A percentile compares a stretch with the other conserved stretches of the same genome.
Evolutionary conservation across 139 green algal genomes (phyloP).

Genomic region (Volvox reticuliferus): DNA sequence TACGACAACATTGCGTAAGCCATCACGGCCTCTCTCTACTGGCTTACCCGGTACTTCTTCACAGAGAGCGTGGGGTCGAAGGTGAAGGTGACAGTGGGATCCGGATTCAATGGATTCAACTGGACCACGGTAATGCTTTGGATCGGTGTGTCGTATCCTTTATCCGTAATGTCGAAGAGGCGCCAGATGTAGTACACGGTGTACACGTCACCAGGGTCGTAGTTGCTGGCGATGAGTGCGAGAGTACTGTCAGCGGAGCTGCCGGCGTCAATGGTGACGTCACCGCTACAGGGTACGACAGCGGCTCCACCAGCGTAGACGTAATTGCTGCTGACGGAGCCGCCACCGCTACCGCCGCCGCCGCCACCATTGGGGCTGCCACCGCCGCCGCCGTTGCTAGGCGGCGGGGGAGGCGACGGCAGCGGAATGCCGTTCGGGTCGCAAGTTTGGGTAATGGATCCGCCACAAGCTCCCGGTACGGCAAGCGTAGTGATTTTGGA

Average conservation of each 20-base stretch:
- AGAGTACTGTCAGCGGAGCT: neutral
- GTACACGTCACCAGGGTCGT: neutral
- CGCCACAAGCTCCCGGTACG: conserved; percentile 1
- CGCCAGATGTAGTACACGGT: conserved; percentile 28
- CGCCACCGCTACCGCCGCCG: neutral
- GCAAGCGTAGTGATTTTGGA: neutral
- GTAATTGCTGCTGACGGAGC: neutral
- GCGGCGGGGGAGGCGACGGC: neutral
- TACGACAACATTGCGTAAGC: too few species aligned
- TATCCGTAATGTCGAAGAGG: conserved; percentile 5
- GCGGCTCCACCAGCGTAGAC: neutral
- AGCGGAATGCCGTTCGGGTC: neutral
- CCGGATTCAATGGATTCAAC: neutral
- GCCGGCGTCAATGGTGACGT: neutral
- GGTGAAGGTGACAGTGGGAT: neutral
- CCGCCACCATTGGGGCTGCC: neutral
- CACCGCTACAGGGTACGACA: neutral
- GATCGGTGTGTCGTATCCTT: neutral
- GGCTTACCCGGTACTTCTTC: conserved; percentile 2
- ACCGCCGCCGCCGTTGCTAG: neutral
- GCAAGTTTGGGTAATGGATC: neutral
- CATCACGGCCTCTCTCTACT: too few species aligned
- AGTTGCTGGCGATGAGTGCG: neutral
- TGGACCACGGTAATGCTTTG: neutral
- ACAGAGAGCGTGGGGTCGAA: neutral